Conservation (phyloP, 139 green algal species). For the Tetraselmis striata region DNA sequence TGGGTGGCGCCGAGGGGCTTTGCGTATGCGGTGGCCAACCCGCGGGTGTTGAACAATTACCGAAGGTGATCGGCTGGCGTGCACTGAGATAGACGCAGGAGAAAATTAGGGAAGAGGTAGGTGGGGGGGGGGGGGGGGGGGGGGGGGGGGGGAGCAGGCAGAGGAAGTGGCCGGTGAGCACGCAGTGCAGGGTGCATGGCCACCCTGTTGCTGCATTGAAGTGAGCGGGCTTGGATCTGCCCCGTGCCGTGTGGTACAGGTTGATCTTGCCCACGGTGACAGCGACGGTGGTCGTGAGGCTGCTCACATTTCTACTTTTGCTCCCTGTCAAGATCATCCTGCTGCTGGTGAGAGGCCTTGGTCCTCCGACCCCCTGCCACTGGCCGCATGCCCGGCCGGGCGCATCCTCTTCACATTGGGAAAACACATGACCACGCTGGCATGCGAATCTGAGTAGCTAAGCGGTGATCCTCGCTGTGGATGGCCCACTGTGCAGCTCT, state of each 20-base stretch:
- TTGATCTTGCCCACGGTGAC: background rate
- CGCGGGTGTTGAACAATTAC: background rate
- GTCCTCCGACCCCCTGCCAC: background rate
- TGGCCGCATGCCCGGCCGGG: background rate
- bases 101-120: too few species aligned
- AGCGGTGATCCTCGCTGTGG: background rate
- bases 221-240: background rate
- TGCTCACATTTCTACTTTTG: background rate
- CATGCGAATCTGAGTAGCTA: background rate
- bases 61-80: background rate
- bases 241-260: background rate
- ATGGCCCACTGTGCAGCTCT: background rate
- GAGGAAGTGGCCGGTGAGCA: background rate
- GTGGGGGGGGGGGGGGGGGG: too few species aligned
- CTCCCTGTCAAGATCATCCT: background rate
- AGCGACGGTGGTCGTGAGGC: background rate
- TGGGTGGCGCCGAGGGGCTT: background rate
- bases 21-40: background rate
- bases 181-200: background rate
- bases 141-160: too few species aligned
- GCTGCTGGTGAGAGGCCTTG: background rate
- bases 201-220: too few species aligned
- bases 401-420: background rate
- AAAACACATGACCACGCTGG: background rate
- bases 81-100: background rate